Percentiles rank a stretch among this genome's conserved stretches.
Conservation (phyloP, 2,329 filamentous ascomycete genomes). For the Aspergillus sp. region DNA sequence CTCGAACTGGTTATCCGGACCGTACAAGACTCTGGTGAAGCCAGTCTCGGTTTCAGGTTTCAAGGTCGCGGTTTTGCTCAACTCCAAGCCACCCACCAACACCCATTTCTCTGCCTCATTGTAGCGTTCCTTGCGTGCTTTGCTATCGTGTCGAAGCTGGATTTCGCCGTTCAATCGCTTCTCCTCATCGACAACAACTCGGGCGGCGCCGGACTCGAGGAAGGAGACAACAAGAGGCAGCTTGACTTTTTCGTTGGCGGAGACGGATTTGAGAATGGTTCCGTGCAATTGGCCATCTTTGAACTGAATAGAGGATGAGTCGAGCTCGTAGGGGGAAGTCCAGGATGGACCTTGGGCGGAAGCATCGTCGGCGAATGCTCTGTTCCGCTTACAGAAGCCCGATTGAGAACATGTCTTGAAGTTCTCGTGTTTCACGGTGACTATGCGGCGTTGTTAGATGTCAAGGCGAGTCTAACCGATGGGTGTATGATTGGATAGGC, state of each 20-base stretch:
- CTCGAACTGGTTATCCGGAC: slow-evolving; percentile 72
- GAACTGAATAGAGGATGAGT: slow-evolving; percentile 70
- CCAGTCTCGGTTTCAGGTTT: slow-evolving; percentile 65
- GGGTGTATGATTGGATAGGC: slow-evolving; percentile 26
- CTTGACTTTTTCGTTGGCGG: slow-evolving; percentile 67
- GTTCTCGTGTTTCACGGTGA: slow-evolving; percentile 87
- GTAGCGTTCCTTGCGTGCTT: slow-evolving; percentile 85
- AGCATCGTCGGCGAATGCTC: slow-evolving; percentile 80
- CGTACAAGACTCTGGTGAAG: slow-evolving; percentile 74
- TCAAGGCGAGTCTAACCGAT: neutral
- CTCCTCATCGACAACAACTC: slow-evolving; percentile 89
- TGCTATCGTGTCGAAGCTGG: slow-evolving; percentile 79
- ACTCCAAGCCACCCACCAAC: slow-evolving; percentile 75
- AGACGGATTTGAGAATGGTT: slow-evolving; percentile 76
- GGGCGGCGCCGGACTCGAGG: slow-evolving; percentile 82
- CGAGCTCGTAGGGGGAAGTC: slow-evolving; percentile 78
- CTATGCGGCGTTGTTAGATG: slow-evolving; percentile 48
- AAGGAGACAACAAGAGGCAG: slow-evolving; percentile 86
- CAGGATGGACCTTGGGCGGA: slow-evolving; percentile 66
- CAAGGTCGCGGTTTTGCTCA: slow-evolving; percentile 71
- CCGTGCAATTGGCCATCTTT: slow-evolving; percentile 78
- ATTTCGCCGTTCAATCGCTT: slow-evolving; percentile 86
- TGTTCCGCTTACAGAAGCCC: slow-evolving; percentile 95
- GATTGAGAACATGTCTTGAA: slow-evolving; percentile 97
- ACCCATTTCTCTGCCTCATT: slow-evolving; percentile 87